These are phyloP conservation scores for Raffaelea arxii DNA, from an alignment of 2,329 filamentous ascomycete genomes.

Conservation along the genomic window DNA sequence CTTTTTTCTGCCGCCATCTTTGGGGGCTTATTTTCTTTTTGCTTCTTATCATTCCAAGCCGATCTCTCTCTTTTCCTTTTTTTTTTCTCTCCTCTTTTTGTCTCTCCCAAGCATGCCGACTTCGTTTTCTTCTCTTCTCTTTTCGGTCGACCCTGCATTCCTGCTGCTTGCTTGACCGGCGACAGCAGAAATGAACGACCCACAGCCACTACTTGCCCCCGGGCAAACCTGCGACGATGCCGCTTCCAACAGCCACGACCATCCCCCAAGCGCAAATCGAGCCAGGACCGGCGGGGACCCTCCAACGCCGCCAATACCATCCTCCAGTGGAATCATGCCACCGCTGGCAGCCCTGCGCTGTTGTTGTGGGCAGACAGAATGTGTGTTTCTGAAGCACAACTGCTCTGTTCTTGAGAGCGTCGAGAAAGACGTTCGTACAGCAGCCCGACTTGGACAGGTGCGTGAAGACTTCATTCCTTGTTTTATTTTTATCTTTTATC, in stretches of 20 bases:
- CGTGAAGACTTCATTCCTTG: slow-evolving; percentile 21
- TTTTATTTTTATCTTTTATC: not conserved
- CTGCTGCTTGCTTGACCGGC: not conserved
- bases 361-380: slow-evolving; percentile 78
- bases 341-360: slow-evolving; percentile 42
- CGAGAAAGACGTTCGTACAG: slow-evolving; percentile 79
- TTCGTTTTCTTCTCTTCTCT: not conserved
- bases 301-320: not conserved
- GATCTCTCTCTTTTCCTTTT: not conserved
- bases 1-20: too few relatives aligned
- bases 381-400: slow-evolving; percentile 74
- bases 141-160: slow-evolving; percentile 2
- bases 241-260: not conserved
- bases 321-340: slow-evolving; percentile 14
- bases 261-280: not conserved
- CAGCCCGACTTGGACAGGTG: slow-evolving; percentile 88
- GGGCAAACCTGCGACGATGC: not conserved
- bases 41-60: too few relatives aligned
- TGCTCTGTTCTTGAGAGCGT: slow-evolving; percentile 66
- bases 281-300: not conserved
- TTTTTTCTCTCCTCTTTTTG: not conserved
- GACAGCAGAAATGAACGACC: slow-evolving; percentile 8
- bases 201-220: too few relatives aligned
- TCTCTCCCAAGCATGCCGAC: slow-evolving; percentile 4
- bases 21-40: too few relatives aligned